Base-by-base conservation (phyloP, 495 filamentous ascomycete genomes). In the Hyaloscypha variabilis region DNA sequence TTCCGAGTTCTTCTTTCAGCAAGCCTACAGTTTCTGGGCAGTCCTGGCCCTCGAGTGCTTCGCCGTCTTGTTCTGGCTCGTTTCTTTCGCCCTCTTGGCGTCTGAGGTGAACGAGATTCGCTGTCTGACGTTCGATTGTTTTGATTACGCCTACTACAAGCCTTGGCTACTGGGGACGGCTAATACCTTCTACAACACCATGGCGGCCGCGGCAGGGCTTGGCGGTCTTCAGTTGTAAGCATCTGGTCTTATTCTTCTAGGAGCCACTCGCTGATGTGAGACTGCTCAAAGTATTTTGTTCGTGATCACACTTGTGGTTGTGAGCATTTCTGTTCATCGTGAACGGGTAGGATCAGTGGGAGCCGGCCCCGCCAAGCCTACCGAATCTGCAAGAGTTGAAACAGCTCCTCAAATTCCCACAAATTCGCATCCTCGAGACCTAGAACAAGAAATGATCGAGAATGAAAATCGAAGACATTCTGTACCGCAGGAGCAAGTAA, bases 181-280 rank as follows among this genome's bases (percentile, higher is more conserved):
- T 4, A 46, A 24, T 46, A n/a, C 14, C 30, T 34, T 29, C 1
- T 29, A 25, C 30, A 59, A 46, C 6, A 23, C 57, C 6, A 46
- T 59, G 30, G 34, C 30, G 19, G 34, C 31, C 24, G 34, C 21
- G 5, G 57, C 57, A 5, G 21, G n/a, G 19, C 21, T 46, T 11
- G 34, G 57, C 11, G 57, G 31, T 6, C 25, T 39, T 21, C 31
- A 59, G 26, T 59, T 59, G 57, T 49, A 59, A 34, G 31, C 6
- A 34, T 34, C 8, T 34, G 31, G 13, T 34, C 13, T 13, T 34
- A 3, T 34, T 34, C 31, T 34, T 34, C 31, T 34, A 34, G 31
- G 13, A 6, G 31, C n/a, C n/a, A n/a, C n/a, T n/a, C n/a, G 31
- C 31, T 54, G 23, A 25, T 8, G 1, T 54, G 21, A 54, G 23